Evolutionary conservation across 192 early-diverging fungal species (phyloP), one percentile per base, ranked within the genome.

Genomic region (Funneliformis geosporum): DNA sequence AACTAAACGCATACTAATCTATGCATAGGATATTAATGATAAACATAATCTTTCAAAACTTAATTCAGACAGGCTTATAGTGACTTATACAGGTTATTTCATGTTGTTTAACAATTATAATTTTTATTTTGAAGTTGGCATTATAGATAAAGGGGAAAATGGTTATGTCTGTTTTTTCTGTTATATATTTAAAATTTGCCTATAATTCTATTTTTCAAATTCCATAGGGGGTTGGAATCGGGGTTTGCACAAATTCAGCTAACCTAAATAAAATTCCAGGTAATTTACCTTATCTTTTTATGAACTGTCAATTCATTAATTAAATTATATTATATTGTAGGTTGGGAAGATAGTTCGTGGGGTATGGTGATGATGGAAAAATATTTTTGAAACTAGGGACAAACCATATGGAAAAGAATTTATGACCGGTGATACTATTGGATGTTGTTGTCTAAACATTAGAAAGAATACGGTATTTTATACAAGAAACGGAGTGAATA

Each of bases 391-490:
- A 5, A 92, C 92, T 14, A 92, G 85, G 16, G 96, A 96, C 21
- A 82, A 87, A 28, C 78, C 84, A 14, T 99, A 93, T 81, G 98
- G 98, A 4, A 96, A 96, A 8, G 88, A 85, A 16, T 98, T 92
- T 33, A 33, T 33, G 33, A 33, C 33, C 2, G 33, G 33, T 33
- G 33, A 33, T 33, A 33, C 33, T 33, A 92, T 98, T 79, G 98
- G 98, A 14, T 98, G 97, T 81, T 90, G 97, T 81, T 90, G 95
- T 7, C 83, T 99, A 27, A 95, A 98, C 81, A 96, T 96, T 86
- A 75, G 84, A 67, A 85, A 88, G 69, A 88, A 82, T 69, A 88
- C 90, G 9, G 85, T 92, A 8, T 96, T 96, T 79, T 99, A 95
- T 82, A 98, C 96, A 7, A 96, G 93, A 79, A 98, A 98, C 81